Evolutionary conservation across 164 flowering plant genomes (phyloP), one percentile per base, ranked within the genome.

Genomic region (Aristolochia contorta): DNA sequence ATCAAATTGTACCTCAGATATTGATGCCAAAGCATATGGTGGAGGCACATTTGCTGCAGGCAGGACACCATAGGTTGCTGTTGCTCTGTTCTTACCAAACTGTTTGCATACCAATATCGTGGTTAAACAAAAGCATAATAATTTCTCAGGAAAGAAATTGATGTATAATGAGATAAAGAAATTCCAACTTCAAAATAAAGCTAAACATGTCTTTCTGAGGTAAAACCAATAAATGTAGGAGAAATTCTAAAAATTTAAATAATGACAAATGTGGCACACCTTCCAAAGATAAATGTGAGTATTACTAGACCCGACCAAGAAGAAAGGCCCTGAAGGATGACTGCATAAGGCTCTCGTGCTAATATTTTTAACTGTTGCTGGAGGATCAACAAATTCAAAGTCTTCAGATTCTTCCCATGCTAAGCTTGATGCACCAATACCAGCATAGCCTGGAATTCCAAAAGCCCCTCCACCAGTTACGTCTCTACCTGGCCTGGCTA

Each of bases 31-130:
- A 45, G 93, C 86, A 85, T 86, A 91, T 23, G 97, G 96, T 51
- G 97, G 91, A 73, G 95, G 91, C 16, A 86, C 90, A 82, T 87
- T 82, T 68, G 96, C 91, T 69, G 96, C 97, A 73, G 99, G 97
- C 45, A 86, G 84, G 65, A 90, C 94, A 45, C 99, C 97, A 70
- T 94, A 94, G 20, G 97, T 94, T 70, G 99, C 99, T 75, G 82
- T 83, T 70, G 99, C 97, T 78, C 68, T 85, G 52, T 77, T 89
- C 74, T 87, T 89, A 18, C 93, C 95, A 78, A 91, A 94, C 99
- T 94, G 87, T 37, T 37, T 37, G 43, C 12, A 37, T 37, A 37
- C 5, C 43, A 37, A 37, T 10, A 37, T 37, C 1, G 43, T 37
- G 5, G 43, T 32, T 32, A 32, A 32, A 3, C 33, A 32, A 32